These are phyloP conservation scores for Hsuehochloa calcarea DNA, from an alignment of 176 grass and related monocot genomes.

Conservation along the genomic window DNA sequence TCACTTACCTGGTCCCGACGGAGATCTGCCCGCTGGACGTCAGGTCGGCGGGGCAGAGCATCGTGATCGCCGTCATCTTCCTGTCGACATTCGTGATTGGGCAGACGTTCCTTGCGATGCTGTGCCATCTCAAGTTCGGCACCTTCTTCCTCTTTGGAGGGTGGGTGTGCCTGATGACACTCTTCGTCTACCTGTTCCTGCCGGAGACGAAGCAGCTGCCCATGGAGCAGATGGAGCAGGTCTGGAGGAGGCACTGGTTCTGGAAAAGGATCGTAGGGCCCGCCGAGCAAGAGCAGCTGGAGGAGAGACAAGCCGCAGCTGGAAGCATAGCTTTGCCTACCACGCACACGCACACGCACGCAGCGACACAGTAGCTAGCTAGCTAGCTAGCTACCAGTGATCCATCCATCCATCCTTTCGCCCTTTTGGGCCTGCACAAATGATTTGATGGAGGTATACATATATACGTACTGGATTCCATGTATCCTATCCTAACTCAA, in stretches of 20 bases:
- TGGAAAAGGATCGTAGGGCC: constrained; percentile 62
- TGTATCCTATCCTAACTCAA: no score
- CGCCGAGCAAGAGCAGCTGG: neutral
- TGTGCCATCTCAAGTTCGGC: constrained; percentile 66
- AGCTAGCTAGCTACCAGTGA: no score
- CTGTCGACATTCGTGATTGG: constrained; percentile 61
- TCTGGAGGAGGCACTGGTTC: constrained; percentile 76
- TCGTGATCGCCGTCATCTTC: constrained; percentile 67
- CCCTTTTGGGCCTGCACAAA: no score
- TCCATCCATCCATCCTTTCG: no score
- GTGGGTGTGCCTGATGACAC: constrained; percentile 65
- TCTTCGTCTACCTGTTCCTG: constrained; percentile 68
- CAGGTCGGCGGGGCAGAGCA: constrained; percentile 58
- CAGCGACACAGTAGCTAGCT: no score
- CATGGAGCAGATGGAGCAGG: constrained; percentile 88
- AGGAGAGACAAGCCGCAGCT: neutral
- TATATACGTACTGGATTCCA: no score
- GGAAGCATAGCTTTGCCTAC: constrained; percentile 28
- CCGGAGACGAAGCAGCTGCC: constrained; percentile 77
- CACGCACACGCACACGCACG: no score
- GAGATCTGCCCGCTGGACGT: constrained; percentile 78
- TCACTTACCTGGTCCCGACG: constrained; percentile 61
- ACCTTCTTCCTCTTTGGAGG: constrained; percentile 76
- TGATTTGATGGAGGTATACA: no score
- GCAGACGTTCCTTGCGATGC: constrained; percentile 68